These are phyloP conservation scores for Fusarium sp. DNA, from an alignment of 2,329 filamentous ascomycete genomes.

Conservation along the genomic window DNA sequence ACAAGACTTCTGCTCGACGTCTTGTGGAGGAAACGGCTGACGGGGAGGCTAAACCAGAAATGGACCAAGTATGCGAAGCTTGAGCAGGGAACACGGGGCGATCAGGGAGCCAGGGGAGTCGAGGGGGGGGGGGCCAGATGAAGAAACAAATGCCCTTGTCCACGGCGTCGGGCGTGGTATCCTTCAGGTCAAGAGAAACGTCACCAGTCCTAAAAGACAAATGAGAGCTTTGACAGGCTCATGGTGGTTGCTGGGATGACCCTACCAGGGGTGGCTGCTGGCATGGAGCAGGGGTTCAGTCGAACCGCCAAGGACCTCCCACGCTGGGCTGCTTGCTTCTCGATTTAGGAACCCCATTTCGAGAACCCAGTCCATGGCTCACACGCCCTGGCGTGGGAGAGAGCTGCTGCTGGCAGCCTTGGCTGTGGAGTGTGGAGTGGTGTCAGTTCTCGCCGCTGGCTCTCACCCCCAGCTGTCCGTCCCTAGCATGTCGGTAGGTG, in stretches of 20 bases:
- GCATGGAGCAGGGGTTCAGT: constrained; percentile 42
- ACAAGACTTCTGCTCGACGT: constrained; percentile 27
- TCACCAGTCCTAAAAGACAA: constrained; percentile 38
- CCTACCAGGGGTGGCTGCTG: constrained; percentile 39
- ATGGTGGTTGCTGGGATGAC: constrained; percentile 43
- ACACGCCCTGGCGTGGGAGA: constrained; percentile 38
- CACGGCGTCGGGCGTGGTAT: constrained; percentile 37
- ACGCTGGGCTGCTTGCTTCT: constrained; percentile 38
- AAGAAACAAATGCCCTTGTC: constrained; percentile 44
- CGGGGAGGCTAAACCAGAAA: constrained; percentile 44
- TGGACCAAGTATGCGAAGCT: constrained; percentile 46
- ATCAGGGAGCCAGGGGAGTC: constrained; percentile 44
- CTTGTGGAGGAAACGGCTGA: constrained; percentile 47
- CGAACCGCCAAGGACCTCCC: constrained; percentile 39
- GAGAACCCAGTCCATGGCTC: constrained; percentile 33
- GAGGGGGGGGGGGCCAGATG: constrained; percentile 36
- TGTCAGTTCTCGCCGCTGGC: constrained; percentile 27
- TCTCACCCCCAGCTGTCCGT: constrained; percentile 25
- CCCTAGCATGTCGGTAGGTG: constrained; percentile 18
- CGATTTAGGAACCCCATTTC: constrained; percentile 42
- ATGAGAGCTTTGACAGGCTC: constrained; percentile 43
- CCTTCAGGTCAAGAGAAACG: constrained; percentile 43
- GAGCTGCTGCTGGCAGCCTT: constrained; percentile 17
- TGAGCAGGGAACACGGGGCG: constrained; percentile 45
- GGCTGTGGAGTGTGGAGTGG: constrained; percentile 30